These are phyloP conservation scores for baker's yeast (Saccharomyces cerevisiae) DNA, from an alignment of 805 yeast species.

Conservation along the genomic window DNA sequence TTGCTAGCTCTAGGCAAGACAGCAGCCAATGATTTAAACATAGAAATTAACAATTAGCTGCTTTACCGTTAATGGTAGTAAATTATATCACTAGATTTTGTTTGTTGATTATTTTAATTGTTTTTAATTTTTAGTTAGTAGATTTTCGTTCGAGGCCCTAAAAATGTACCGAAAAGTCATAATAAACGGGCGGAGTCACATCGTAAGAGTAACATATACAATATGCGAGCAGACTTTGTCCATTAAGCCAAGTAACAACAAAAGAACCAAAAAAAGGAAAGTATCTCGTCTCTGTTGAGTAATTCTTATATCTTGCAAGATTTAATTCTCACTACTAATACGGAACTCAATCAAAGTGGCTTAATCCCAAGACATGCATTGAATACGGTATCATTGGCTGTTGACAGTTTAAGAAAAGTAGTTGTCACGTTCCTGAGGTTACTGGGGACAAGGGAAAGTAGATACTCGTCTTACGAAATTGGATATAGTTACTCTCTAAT, in stretches of 20 bases:
- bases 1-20: neutral
- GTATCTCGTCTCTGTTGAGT: neutral
- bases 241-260: neutral
- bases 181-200: neutral
- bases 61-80: neutral
- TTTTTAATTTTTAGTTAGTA: neutral
- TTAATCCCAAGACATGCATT: neutral
- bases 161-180: neutral
- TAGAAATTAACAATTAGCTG: neutral
- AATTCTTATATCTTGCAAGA: neutral
- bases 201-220: neutral
- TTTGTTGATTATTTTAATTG: neutral
- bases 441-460: neutral
- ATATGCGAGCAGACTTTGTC: neutral
- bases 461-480: neutral
- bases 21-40: conserved; percentile 1
- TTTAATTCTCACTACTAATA: no score
- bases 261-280: neutral
- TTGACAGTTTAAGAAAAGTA: neutral
- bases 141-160: neutral
- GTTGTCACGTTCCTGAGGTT: neutral
- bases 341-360: no score
- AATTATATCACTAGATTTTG: neutral
- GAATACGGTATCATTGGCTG: neutral
- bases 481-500: neutral